Conservation (phyloP, 306 rosid species). For the Lupinus albus region DNA sequence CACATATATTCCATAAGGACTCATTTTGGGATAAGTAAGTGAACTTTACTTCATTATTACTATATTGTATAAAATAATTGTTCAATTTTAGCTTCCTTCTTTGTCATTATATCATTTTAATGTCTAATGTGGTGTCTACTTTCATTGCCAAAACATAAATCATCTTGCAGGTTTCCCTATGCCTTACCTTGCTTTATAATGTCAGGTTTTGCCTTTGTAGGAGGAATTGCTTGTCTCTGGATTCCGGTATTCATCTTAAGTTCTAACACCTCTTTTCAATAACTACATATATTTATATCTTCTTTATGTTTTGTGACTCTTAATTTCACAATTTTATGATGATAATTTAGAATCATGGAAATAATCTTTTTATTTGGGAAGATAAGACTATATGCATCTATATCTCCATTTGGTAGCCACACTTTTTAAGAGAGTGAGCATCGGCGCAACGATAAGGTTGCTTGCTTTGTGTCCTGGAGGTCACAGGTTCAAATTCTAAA, state of each 20-base stretch:
- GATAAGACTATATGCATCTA: too few relatives aligned
- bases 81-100: conserved; percentile 3
- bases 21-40: conserved; percentile 81
- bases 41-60: neutral
- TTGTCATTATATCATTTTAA: neutral
- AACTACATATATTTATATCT: neutral
- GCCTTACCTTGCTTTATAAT: conserved; percentile 47
- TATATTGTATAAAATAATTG: conserved; percentile 1
- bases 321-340: neutral
- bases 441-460: too few relatives aligned
- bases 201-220: conserved; percentile 40
- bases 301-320: neutral
- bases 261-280: neutral
- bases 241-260: conserved; percentile 46
- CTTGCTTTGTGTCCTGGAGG: too few relatives aligned
- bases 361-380: too few relatives aligned
- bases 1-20: conserved; percentile 57
- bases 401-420: too few relatives aligned
- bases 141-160: conserved; percentile 19
- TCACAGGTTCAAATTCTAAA: too few relatives aligned
- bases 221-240: conserved; percentile 46
- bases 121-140: neutral
- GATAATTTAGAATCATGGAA: neutral
- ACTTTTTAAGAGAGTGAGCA: too few relatives aligned
- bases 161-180: conserved; percentile 51